Conservation (phyloP, 2,329 filamentous ascomycete species). For the Neofusicoccum ribis region DNA sequence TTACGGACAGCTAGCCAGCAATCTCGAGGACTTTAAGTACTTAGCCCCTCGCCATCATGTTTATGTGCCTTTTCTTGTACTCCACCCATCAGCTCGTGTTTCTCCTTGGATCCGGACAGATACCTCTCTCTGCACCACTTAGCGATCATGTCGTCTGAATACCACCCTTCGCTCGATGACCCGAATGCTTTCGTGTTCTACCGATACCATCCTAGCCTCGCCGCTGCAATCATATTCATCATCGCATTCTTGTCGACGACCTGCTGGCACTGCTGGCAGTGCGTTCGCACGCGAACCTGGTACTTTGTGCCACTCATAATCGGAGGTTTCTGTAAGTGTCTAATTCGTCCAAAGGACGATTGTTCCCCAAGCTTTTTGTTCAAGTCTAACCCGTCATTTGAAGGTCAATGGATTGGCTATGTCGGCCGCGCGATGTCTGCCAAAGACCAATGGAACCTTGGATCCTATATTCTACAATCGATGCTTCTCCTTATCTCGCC, state of each 20-base stretch:
- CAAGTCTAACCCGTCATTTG: not conserved
- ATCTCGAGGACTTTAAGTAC: no score
- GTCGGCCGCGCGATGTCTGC: slow-evolving; percentile 45
- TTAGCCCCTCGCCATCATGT: no score
- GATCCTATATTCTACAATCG: slow-evolving; percentile 46
- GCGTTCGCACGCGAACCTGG: slow-evolving; percentile 46
- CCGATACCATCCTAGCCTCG: slow-evolving; percentile 32
- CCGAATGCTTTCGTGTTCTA: slow-evolving; percentile 25
- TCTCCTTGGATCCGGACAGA: no score
- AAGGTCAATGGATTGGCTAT: slow-evolving; percentile 55
- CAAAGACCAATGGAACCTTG: slow-evolving; percentile 34
- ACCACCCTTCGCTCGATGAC: not conserved
- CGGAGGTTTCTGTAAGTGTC: slow-evolving; percentile 46
- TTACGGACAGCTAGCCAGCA: no score
- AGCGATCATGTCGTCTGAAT: not conserved
- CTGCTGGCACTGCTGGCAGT: slow-evolving; percentile 38
- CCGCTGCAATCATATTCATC: slow-evolving; percentile 32
- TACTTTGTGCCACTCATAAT: slow-evolving; percentile 55
- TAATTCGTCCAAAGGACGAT: not conserved
- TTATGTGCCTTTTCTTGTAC: no score
- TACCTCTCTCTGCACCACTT: no score
- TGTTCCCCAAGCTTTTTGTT: not conserved
- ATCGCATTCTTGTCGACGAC: slow-evolving; percentile 32
- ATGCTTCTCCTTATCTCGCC: slow-evolving; percentile 49
- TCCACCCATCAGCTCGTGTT: no score